Conservation (phyloP, 768 basidiomycete genomes). For the Boletus barrowsii region DNA sequence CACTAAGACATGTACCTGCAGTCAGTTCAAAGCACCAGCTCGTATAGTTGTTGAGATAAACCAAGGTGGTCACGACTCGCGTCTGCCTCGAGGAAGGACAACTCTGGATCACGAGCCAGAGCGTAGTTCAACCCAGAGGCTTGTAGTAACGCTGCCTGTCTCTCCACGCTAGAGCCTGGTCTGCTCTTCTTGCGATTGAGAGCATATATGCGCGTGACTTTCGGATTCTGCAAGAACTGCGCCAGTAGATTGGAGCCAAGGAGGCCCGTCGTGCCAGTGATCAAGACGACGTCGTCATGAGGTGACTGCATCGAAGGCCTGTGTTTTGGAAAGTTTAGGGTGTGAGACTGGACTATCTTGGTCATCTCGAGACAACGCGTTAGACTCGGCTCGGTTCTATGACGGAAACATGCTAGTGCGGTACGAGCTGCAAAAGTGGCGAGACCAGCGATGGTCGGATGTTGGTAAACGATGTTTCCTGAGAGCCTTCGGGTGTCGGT, state of each 20-base stretch:
- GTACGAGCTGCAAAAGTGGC: slow-evolving; percentile 15
- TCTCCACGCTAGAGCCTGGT: slow-evolving; percentile 16
- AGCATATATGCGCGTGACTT: slow-evolving; percentile 26
- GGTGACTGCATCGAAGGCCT: not conserved
- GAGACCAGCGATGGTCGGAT: slow-evolving; percentile 33
- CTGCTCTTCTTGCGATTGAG: slow-evolving; percentile 23
- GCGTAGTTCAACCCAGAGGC: slow-evolving; percentile 31
- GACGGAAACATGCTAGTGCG: slow-evolving; percentile 9
- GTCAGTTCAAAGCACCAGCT: slow-evolving; percentile 18
- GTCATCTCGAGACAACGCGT: slow-evolving; percentile 17
- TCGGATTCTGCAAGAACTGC: slow-evolving; percentile 14
- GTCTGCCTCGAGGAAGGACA: slow-evolving; percentile 33
- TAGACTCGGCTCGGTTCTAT: slow-evolving; percentile 11
- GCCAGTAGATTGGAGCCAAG: slow-evolving; percentile 31
- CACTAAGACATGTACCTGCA: not conserved
- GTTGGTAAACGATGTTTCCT: slow-evolving; percentile 34
- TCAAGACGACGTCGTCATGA: slow-evolving; percentile 20
- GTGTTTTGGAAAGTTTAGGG: slow-evolving; percentile 8
- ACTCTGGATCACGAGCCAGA: slow-evolving; percentile 28
- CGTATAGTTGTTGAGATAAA: slow-evolving; percentile 23
- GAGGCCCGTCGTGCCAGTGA: slow-evolving; percentile 36
- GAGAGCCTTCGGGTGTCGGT: slow-evolving; percentile 21
- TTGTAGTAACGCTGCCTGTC: slow-evolving; percentile 27
- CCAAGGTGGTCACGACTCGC: slow-evolving; percentile 23
- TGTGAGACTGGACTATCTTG: slow-evolving; percentile 1